Conservation (phyloP, 1,284 basidiomycete species). For the Gomphus bonarii region DNA sequence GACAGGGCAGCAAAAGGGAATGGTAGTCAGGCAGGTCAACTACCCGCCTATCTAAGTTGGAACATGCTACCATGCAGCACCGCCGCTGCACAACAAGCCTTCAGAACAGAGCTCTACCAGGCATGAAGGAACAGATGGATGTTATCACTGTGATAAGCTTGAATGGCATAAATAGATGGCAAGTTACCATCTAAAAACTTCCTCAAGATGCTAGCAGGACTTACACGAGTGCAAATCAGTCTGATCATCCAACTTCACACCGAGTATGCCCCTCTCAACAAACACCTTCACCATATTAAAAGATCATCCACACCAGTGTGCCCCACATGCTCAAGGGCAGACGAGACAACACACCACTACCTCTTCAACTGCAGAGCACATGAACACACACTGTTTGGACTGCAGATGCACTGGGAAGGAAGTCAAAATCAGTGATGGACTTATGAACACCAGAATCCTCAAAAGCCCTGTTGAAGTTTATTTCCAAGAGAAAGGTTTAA, state of each 20-base stretch:
- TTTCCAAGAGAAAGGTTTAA: too few relatives aligned
- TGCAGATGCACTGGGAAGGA: neutral
- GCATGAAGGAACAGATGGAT: neutral
- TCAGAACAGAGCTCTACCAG: neutral
- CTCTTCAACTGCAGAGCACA: neutral
- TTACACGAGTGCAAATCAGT: too few relatives aligned
- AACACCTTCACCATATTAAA: too few relatives aligned
- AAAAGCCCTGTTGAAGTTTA: too few relatives aligned
- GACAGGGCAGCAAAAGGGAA: neutral
- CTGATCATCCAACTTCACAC: too few relatives aligned
- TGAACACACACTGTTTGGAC: neutral
- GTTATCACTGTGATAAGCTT: neutral
- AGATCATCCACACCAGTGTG: neutral
- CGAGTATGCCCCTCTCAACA: too few relatives aligned
- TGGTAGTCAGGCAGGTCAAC: neutral
- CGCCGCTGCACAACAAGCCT: neutral
- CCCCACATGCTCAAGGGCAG: neutral
- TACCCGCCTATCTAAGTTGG: neutral
- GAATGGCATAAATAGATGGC: too few relatives aligned
- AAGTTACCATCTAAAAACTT: too few relatives aligned
- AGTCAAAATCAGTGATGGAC: too few relatives aligned
- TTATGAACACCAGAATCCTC: too few relatives aligned
- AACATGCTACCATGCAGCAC: neutral
- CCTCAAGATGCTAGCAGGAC: too few relatives aligned
- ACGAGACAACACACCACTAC: neutral